These are phyloP conservation scores for Boletus reticuloceps DNA, from an alignment of 768 basidiomycete genomes.

Conservation along the genomic window DNA sequence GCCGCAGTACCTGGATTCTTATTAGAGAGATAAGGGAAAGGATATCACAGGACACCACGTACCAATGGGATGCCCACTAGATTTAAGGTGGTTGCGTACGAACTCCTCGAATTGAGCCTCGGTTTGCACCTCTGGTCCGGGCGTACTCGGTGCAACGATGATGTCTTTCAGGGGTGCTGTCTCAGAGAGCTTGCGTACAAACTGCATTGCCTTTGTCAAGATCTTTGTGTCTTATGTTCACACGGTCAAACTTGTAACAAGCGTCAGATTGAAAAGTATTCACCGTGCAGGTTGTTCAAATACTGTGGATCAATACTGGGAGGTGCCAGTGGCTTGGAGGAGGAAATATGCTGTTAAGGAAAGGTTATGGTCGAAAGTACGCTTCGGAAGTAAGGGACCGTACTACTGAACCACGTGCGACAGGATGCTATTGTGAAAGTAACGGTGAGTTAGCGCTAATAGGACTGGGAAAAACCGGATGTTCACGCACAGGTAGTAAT, in stretches of 20 bases:
- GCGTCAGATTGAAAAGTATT: neutral
- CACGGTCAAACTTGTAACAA: neutral
- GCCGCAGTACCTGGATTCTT: slow-evolving; percentile 12
- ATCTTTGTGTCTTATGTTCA: slow-evolving; percentile 11
- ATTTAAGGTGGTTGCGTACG: neutral
- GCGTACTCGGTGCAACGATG: slow-evolving; percentile 17
- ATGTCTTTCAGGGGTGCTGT: slow-evolving; percentile 16
- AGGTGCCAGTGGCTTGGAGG: slow-evolving; percentile 9
- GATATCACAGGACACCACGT: neutral
- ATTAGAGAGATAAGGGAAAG: neutral
- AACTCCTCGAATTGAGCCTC: slow-evolving; percentile 14
- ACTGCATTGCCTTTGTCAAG: slow-evolving; percentile 12
- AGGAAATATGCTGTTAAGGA: slow-evolving; percentile 13
- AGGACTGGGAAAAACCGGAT: neutral
- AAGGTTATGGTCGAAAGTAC: neutral
- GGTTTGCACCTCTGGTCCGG: slow-evolving; percentile 19
- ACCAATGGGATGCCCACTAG: slow-evolving; percentile 16
- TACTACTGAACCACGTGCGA: slow-evolving; percentile 19
- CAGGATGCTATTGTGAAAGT: slow-evolving; percentile 9
- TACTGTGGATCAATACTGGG: slow-evolving; percentile 12
- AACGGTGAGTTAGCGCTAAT: neutral
- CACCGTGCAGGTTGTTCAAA: slow-evolving; percentile 15
- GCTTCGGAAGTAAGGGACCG: neutral
- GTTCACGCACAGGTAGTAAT: slow-evolving; percentile 9
- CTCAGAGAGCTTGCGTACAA: slow-evolving; percentile 13